These are phyloP conservation scores for Lophiostoma macrostomum DNA, from an alignment of 495 filamentous ascomycete genomes.

Conservation along the genomic window DNA sequence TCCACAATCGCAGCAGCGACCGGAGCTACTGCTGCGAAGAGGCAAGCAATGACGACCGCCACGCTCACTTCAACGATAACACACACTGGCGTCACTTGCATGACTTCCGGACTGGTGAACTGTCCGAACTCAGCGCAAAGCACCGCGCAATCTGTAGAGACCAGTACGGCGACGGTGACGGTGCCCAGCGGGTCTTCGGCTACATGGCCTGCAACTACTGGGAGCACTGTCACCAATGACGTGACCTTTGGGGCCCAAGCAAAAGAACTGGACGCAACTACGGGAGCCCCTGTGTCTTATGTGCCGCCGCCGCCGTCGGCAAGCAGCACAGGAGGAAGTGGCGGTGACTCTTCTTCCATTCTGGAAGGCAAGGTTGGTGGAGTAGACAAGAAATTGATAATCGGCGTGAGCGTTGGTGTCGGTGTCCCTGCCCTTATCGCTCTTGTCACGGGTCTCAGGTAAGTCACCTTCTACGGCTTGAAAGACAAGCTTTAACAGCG, in stretches of 20 bases:
- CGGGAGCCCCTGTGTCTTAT: slow-evolving; percentile 13
- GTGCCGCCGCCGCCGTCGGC: slow-evolving; percentile 16
- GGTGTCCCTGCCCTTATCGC: slow-evolving; percentile 6
- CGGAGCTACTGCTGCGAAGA: not conserved
- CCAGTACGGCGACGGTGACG: not conserved
- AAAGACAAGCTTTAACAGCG: no score
- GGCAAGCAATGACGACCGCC: slow-evolving; percentile 7
- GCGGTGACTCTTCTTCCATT: not conserved
- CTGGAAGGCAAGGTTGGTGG: slow-evolving; percentile 12
- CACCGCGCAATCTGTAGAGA: slow-evolving; percentile 3
- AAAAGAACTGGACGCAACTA: not conserved
- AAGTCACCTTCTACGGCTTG: no score
- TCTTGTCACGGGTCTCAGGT: slow-evolving; percentile 4
- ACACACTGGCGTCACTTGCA: slow-evolving; percentile 12
- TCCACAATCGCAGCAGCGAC: not conserved
- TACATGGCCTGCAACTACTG: slow-evolving; percentile 3
- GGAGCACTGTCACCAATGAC: not conserved
- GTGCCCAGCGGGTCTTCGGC: not conserved
- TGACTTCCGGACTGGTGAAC: not conserved
- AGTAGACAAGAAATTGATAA: slow-evolving; percentile 17
- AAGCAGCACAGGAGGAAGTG: not conserved
- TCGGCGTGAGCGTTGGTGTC: slow-evolving; percentile 20
- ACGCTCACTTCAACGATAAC: slow-evolving; percentile 5
- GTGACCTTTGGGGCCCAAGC: slow-evolving; percentile 12
- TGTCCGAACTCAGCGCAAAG: slow-evolving; percentile 18